Base-by-base conservation (phyloP, 2,329 filamentous ascomycete genomes). In the Nemania bipapillata region DNA sequence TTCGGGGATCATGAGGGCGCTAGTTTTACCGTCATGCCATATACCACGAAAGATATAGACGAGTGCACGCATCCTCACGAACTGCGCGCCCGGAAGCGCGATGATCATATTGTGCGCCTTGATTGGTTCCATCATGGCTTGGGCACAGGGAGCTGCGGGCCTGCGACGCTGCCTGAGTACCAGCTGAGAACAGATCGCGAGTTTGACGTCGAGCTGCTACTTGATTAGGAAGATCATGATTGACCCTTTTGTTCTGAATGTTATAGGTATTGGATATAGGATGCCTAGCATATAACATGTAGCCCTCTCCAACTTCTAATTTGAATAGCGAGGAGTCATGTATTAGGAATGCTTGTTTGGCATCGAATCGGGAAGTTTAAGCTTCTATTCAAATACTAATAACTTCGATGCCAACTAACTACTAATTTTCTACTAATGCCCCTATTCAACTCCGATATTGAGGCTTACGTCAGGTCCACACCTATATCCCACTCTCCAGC, bases 121-220 rank as follows among this genome's bases (percentile, higher is more conserved):
- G 89, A 91, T 78, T 87, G 85, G 81, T 82, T 80, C 70, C 88
- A 91, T 77, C 88, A 90, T 75, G 89, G 89, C 0, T 72, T 91
- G 35, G 89, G 89, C 0, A 89, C 86, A 9, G 89, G 85, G 6
- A 88, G 85, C 57, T 91, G 89, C 77, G 89, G 89, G 26, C 87
- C 87, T 0, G 84, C 83, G 64, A 87, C 85, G 22, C 67, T 86
- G 77, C 80, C 81, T 3, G 62, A 83, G 76, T 86, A 87, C 73
- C 80, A 81, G 70, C 77, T 87, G 17, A 75, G 75, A 72, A 80
- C 79, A 28, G 77, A 79, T 65, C 75, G 74, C 53, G 80, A 82
- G 68, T 85, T 83, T 72, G 79, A 83, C 59, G 78, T 82, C 35
- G 82, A 84, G 75, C 58, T 86, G 24, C 52, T 85, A 15, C 65